Conservation (phyloP, 805 yeast genomes). For the Suhomyces emberorum region DNA sequence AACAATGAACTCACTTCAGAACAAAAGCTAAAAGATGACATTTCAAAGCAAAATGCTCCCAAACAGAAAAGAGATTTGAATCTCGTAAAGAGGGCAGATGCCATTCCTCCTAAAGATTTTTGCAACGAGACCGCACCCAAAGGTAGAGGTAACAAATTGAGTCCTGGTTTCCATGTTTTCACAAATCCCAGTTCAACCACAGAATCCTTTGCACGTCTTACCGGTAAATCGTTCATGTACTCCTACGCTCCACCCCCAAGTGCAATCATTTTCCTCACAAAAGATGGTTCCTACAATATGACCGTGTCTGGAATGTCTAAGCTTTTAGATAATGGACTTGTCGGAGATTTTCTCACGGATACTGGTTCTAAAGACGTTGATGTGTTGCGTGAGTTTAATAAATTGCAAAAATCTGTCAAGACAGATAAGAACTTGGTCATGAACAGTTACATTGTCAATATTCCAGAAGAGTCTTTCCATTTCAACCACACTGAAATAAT, state of each 20-base stretch:
- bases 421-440: constrained; percentile 23
- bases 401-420: constrained; percentile 15
- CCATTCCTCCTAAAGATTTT: constrained; percentile 9
- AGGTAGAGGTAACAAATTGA: constrained; percentile 11
- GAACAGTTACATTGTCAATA: constrained; percentile 23
- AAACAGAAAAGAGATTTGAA: not conserved
- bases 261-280: constrained; percentile 22
- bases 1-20: not conserved
- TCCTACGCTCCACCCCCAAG: constrained; percentile 31
- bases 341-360: constrained; percentile 16
- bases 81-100: constrained; percentile 1
- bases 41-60: too few species aligned
- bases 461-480: constrained; percentile 26
- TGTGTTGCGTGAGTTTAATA: constrained; percentile 18
- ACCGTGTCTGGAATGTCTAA: constrained; percentile 10
- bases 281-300: constrained; percentile 32
- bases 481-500: constrained; percentile 20
- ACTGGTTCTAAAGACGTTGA: constrained; percentile 11
- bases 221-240: constrained; percentile 21
- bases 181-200: constrained; percentile 14
- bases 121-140: constrained; percentile 12
- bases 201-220: constrained; percentile 12
- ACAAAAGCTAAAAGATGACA: constrained; percentile 6
- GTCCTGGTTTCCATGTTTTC: constrained; percentile 20
- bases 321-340: constrained; percentile 22